A percentile compares a stretch with the other conserved stretches of the same genome.
phyloP scores from a whole-genome alignment of 257 asterid genomes.

The Nicotiana noctiflora region DNA sequence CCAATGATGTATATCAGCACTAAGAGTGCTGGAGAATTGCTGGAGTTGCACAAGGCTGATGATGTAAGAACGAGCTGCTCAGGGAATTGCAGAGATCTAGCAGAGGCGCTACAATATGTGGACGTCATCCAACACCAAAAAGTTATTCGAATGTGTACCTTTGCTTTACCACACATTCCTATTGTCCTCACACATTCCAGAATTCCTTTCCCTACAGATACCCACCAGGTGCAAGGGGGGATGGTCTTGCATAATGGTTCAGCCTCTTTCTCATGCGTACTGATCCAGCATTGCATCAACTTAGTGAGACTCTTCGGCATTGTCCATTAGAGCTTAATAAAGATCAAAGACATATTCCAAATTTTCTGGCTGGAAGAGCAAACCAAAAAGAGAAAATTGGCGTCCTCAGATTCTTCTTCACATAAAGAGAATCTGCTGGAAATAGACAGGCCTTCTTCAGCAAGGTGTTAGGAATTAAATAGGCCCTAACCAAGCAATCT shows the following conservation, averaged over 20 bases:
- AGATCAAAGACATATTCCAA: neutral
- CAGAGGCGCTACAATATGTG: neutral
- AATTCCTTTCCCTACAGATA: neutral
- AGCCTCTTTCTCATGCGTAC: neutral
- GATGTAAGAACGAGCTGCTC: neutral
- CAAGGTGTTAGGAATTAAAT: neutral
- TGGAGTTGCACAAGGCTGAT: neutral
- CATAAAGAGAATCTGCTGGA: neutral
- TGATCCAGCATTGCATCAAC: neutral
- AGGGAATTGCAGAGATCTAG: neutral
- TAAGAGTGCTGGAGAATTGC: neutral
- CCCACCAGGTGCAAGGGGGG: neutral
- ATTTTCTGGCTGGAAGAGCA: neutral
- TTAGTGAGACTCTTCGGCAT: neutral
- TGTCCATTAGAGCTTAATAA: neutral
- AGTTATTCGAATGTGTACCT: neutral
- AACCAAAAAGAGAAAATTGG: neutral
- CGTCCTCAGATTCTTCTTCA: constrained; percentile 1
- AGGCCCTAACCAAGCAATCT: neutral
- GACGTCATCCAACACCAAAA: neutral
- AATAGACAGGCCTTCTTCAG: neutral
- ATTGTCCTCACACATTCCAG: neutral
- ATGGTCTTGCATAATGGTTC: neutral
- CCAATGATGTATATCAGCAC: neutral
- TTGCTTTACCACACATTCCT: neutral